phyloP scores from a whole-genome alignment of 2,329 filamentous ascomycete species.

The Pezicula neosporulosa region DNA sequence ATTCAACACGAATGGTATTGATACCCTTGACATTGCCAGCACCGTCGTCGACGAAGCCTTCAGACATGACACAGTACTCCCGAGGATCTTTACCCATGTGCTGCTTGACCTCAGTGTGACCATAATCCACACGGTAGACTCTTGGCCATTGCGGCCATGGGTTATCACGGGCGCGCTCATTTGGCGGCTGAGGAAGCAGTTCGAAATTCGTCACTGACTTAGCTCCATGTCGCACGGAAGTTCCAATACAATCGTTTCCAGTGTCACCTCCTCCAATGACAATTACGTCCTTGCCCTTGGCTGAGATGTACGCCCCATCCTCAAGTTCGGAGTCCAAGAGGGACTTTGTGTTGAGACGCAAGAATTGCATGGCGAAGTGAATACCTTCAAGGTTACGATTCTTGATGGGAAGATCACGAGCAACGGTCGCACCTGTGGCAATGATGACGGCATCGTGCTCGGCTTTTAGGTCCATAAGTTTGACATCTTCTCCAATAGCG shows the following conservation, averaged over 20 bases:
- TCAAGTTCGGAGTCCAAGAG: conserved; percentile 85
- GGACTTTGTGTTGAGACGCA: conserved; percentile 97
- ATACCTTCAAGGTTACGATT: conserved; percentile 85
- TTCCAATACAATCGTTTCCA: conserved; percentile 97
- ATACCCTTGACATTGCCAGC: conserved; percentile 88
- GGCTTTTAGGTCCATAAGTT: conserved; percentile 68
- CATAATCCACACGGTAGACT: conserved; percentile 98
- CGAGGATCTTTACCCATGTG: conserved; percentile 95
- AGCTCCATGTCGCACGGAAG: conserved; percentile 89
- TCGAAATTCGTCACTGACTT: conserved; percentile 98
- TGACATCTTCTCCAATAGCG: conserved; percentile 70
- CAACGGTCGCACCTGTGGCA: conserved; percentile 88
- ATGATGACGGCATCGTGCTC: conserved; percentile 83
- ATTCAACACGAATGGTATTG: conserved; percentile 92
- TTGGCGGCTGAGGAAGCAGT: conserved; percentile 85
- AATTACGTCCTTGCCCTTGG: conserved; percentile 92
- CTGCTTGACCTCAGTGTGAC: conserved; percentile 91
- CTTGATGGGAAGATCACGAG: conserved; percentile 87
- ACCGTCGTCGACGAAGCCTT: conserved; percentile 91
- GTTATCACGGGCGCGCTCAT: conserved; percentile 88
- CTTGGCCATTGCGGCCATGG: conserved; percentile 98
- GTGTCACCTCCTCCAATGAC: conserved; percentile 98
- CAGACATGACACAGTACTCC: conserved; percentile 98
- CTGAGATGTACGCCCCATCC: conserved; percentile 85
- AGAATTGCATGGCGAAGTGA: conserved; percentile 95